Percentiles rank a stretch among this genome's conserved stretches.
Evolutionary conservation across 2,329 filamentous ascomycete genomes (phyloP).

Genomic region (Penicillium sp.): DNA sequence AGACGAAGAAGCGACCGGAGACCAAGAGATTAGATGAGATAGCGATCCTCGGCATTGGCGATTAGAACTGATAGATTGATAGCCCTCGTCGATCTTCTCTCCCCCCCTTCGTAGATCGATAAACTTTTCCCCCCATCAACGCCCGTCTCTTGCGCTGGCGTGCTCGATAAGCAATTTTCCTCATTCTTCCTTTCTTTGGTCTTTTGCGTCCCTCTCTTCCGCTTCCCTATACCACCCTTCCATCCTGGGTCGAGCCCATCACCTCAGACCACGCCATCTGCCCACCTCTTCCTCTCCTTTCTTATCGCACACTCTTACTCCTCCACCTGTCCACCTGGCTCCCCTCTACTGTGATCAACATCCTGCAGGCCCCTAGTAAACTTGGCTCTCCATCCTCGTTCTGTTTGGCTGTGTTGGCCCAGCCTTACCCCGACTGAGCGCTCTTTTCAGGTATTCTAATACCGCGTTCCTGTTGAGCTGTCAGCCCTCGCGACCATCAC

Average conservation of each 20-base stretch:
- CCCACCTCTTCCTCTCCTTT: conserved; percentile 9
- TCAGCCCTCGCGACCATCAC: conserved; percentile 30
- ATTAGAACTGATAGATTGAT: conserved; percentile 34
- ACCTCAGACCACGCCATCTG: conserved; percentile 12
- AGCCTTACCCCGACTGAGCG: conserved; percentile 5
- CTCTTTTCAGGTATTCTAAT: background rate
- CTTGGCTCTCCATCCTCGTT: conserved; percentile 20
- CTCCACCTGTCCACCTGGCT: conserved; percentile 6
- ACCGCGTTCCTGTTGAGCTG: conserved; percentile 21
- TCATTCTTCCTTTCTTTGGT: conserved; percentile 3
- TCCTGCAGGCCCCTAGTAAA: conserved; percentile 29
- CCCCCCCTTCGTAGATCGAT: conserved; percentile 33
- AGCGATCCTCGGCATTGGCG: conserved; percentile 20
- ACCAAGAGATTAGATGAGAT: conserved; percentile 31
- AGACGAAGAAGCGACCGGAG: background rate
- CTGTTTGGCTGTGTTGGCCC: conserved; percentile 14
- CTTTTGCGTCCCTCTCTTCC: conserved; percentile 3
- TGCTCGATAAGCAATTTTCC: conserved; percentile 18
- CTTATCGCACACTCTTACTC: conserved; percentile 2
- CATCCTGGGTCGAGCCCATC: conserved; percentile 2
- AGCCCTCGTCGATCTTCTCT: conserved; percentile 25
- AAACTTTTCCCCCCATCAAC: conserved; percentile 24
- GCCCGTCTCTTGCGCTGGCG: conserved; percentile 10
- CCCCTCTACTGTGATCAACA: conserved; percentile 23
- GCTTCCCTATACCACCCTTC: conserved; percentile 4